Evolutionary conservation across 2,329 filamentous ascomycete species (phyloP), one percentile per base, ranked within the genome.

Genomic region (Botrytis fabae): DNA sequence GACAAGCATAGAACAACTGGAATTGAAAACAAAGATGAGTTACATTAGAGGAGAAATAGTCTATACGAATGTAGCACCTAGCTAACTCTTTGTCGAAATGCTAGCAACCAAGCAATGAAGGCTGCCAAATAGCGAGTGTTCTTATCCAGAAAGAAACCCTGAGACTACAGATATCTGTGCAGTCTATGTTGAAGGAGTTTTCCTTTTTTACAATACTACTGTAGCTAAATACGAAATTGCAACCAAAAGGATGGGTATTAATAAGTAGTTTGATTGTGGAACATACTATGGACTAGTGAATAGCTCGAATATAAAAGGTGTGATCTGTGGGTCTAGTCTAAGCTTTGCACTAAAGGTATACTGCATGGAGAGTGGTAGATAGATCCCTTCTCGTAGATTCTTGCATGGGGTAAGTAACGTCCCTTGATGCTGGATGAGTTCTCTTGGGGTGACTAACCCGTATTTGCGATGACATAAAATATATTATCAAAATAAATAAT

Each of bases 381-480:
- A 32, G 0, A 10, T 32, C 6, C 8, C 14, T 51, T 51, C 2
- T 25, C 0, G 9, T 32, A 32, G 28, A 20, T 35, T 35, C 28
- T 28, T 20, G 35, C 28, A 59, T 59, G 25, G 28, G 18, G 28
- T 3, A 16, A 20, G 18, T 20, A 57, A 32, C 9, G 7, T 20
- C 18, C 14, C 18, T 32, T 18, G n/a, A 59, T 32, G 9, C 4
- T 32, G 7, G 4, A 20, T 20, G 2, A 32, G 4, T 48, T 32
- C 4, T 16, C 28, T 10, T 0, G 28, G 16, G 28, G 7, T 5
- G 46, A 14, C 5, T 25, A 2, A 25, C 12, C 0, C 22, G 4
- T 25, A 4, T 25, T 8, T 10, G 22, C 10, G 1, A 51, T 51
- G 22, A 51, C 25, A 1, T 6, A 1, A 25, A 25, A 25, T 51